Evolutionary conservation across 1,284 basidiomycete species (phyloP), one percentile per base, ranked within the genome.

Genomic region (Agroathelia rolfsii): DNA sequence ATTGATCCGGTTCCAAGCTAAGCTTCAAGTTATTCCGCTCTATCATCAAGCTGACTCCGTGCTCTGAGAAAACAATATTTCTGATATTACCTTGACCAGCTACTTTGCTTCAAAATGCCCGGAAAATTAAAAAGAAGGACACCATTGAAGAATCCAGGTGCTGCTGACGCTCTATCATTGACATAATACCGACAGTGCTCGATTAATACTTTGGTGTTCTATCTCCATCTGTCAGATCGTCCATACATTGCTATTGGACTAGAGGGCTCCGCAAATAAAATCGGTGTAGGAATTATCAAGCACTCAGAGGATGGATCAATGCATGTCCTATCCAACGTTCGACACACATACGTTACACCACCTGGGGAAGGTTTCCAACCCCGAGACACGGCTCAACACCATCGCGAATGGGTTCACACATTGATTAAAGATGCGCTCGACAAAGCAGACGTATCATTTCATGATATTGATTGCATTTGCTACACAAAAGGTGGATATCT

Each of bases 331-430:
- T 80, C 87, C 26, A 84, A 94, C 46, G 65, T 97, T 38, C 76
- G 95, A 42, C 95, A 97, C 53, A 99, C 95, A 6, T 97, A 98
- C 53, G 88, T 98, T 42, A 98, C 95, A 1, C 95, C 95, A 1
- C 89, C 95, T 3, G 95, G 95, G 5, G 86, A 96, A 59, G 95
- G 95, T 0, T 99, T 99, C 54, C 76, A 93, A 37, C 95, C 95
- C 5, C 69, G 82, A 35, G 93, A 98, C 51, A 98, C 95, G 3
- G 94, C 94, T 2, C 67, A 84, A 40, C 95, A 98, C 54, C 95
- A 99, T 62, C 80, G 92, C 39, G 73, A 92, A 55, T 98, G 95
- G 94, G 78, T 76, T 3, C 56, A 90, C 35, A 72, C 71, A 34
- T 82, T 99, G 12, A 80, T 97, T 41, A 69, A 76, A 30, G 77